Conservation (phyloP, 352 stramenopile species). For the Phytophthora pini region DNA sequence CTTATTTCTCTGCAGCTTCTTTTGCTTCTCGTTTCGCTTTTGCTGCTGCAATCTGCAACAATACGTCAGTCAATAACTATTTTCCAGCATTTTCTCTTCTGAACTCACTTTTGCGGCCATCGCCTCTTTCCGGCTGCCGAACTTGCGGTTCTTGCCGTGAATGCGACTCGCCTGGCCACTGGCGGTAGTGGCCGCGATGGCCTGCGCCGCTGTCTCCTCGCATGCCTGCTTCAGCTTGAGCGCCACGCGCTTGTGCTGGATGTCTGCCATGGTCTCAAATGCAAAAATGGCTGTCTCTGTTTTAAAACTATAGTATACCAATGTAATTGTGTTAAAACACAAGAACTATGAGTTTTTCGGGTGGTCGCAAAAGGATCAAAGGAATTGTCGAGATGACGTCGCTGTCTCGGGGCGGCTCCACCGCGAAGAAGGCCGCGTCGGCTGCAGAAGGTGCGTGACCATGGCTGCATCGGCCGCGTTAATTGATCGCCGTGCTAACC, state of each 20-base stretch:
- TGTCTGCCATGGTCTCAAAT: constrained; percentile 52
- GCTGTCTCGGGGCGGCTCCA: constrained; percentile 21
- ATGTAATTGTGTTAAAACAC: background rate
- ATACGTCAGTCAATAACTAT: constrained; percentile 6
- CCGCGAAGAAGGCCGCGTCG: constrained; percentile 36
- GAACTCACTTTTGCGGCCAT: constrained; percentile 75
- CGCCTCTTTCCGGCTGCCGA: constrained; percentile 79
- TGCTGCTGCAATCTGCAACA: constrained; percentile 69
- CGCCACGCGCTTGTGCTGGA: constrained; percentile 72
- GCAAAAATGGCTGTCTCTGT: background rate
- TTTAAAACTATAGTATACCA: background rate
- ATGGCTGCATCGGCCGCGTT: background rate
- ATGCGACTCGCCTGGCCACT: constrained; percentile 76
- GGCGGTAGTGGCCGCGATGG: constrained; percentile 72
- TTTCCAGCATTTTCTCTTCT: background rate
- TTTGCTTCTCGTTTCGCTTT: constrained; percentile 79
- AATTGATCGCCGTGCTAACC: constrained; percentile 7
- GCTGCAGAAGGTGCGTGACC: constrained; percentile 32
- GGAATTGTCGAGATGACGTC: constrained; percentile 19
- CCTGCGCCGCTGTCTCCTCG: constrained; percentile 83
- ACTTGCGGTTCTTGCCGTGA: constrained; percentile 89
- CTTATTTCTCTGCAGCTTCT: constrained; percentile 21
- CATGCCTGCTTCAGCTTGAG: constrained; percentile 80
- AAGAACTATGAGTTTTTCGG: constrained; percentile 2
- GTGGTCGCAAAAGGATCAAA: constrained; percentile 22